These are phyloP conservation scores for Choanephora cucurbitarum DNA, from an alignment of 371 early-diverging fungal species.

Conservation along the genomic window DNA sequence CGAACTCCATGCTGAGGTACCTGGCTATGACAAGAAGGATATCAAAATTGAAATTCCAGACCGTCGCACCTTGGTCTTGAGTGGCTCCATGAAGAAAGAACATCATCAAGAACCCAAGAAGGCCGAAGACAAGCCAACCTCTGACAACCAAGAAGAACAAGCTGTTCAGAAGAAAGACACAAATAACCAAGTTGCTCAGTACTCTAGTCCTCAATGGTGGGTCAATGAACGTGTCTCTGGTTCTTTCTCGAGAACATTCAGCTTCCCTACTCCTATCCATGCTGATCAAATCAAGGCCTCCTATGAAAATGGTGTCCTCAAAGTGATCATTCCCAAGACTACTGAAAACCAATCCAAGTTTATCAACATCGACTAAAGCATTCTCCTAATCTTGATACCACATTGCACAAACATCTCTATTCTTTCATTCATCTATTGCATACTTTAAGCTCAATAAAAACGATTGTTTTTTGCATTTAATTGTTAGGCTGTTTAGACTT, in stretches of 20 bases:
- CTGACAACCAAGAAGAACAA: neutral
- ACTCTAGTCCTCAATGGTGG: slow-evolving; percentile 30
- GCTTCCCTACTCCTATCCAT: slow-evolving; percentile 36
- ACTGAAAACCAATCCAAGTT: slow-evolving; percentile 11
- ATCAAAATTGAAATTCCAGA: slow-evolving; percentile 29
- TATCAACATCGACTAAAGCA: slow-evolving; percentile 30
- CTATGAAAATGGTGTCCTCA: slow-evolving; percentile 39
- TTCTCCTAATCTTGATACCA: too few species aligned
- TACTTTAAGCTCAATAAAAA: too few species aligned
- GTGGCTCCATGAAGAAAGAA: slow-evolving; percentile 18
- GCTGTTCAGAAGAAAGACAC: neutral
- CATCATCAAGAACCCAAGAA: neutral
- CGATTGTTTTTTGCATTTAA: too few species aligned
- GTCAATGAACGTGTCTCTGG: slow-evolving; percentile 41
- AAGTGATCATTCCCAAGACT: slow-evolving; percentile 36
- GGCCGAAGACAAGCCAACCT: neutral
- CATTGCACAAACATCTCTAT: too few species aligned
- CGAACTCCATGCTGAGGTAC: slow-evolving; percentile 27
- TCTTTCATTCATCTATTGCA: too few species aligned
- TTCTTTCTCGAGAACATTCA: slow-evolving; percentile 33
- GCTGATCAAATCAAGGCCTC: slow-evolving; percentile 38
- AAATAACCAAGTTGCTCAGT: neutral
- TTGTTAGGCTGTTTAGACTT: too few species aligned
- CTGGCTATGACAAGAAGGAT: slow-evolving; percentile 28
- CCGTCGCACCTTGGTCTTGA: slow-evolving; percentile 20